Evolutionary conservation across 495 filamentous ascomycete species (phyloP).

Genomic region (Lasiosphaeris hirsuta): DNA sequence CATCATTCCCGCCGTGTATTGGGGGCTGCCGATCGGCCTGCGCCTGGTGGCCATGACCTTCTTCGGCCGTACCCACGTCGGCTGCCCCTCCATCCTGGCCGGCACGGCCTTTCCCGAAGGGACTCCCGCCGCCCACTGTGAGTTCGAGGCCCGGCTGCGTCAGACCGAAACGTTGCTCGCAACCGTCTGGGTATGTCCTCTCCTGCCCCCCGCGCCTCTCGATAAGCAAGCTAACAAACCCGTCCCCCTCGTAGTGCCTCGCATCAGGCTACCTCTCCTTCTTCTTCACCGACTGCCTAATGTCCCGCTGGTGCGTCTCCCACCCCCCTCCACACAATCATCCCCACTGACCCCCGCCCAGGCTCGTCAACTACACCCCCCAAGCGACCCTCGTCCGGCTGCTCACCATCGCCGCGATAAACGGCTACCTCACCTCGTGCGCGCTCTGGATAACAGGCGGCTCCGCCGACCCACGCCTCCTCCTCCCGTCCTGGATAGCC

Average conservation of each 20-base stretch:
- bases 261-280: constrained; percentile 83
- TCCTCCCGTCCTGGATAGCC: constrained; percentile 82
- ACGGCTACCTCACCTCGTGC: constrained; percentile 78
- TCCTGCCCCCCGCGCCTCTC: not conserved
- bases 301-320: constrained; percentile 72
- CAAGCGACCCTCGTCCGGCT: constrained; percentile 81
- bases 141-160: constrained; percentile 43
- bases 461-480: constrained; percentile 68
- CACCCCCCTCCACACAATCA: not conserved
- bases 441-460: constrained; percentile 73
- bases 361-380: constrained; percentile 85
- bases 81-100: not conserved
- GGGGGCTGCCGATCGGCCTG: constrained; percentile 43
- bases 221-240: not conserved
- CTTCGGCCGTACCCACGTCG: constrained; percentile 12
- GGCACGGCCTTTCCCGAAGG: constrained; percentile 1
- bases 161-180: constrained; percentile 78
- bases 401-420: constrained; percentile 71
- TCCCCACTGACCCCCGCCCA: constrained; percentile 22
- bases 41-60: constrained; percentile 39
- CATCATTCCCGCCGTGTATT: constrained; percentile 41
- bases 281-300: constrained; percentile 87
- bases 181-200: constrained; percentile 70
- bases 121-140: constrained; percentile 5
- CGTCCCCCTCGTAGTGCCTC: constrained; percentile 56